Evolutionary conservation across 768 basidiomycete species (phyloP), one percentile per base, ranked within the genome.

Genomic region (Termitomyces sp.): DNA sequence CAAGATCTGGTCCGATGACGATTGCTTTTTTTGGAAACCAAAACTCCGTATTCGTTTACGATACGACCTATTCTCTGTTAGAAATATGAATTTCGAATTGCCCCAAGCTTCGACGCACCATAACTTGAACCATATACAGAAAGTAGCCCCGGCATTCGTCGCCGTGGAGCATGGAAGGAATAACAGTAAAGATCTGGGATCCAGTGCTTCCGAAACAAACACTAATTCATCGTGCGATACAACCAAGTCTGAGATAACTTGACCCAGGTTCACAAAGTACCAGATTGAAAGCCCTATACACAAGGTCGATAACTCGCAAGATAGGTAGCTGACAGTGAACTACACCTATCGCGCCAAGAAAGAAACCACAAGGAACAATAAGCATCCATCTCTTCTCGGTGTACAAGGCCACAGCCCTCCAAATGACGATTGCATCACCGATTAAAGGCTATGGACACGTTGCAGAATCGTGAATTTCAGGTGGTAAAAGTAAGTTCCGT

Each of bases 61-160:
- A 40, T 52, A 38, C 7, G 26, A 52, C 52, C 52, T 52, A 28
- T 30, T 41, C 26, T 8, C 5, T 7, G 9, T 52, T 14, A 16
- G 36, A n/a, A 1, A 3, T n/a, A 28, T 52, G 14, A 3, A 14
- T 5, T 1, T 52, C 16, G 9, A 40, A n/a, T n/a, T 26, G 9
- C 8, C 24, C 26, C 3, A 2, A 2, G 10, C 13, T 38, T 13
- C 0, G 13, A 26, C 38, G 26, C 26, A 52, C 38, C 52, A 52
- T 30, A 52, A 11, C 28, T 30, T 52, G 38, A 41, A 38, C 52
- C 52, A 52, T n/a, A 52, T 52, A 52, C 52, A 52, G 30, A 52
- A 40, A 11, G 52, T 52, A 20, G 52, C 38, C 13, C 18, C 38
- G 4, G 38, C 52, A 28, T 52, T 52, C 5, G 38, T 30, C n/a